Evolutionary conservation across 1,284 basidiomycete genomes (phyloP), one percentile per base, ranked within the genome.

Genomic region (Erythrobasidium hasegawianum): DNA sequence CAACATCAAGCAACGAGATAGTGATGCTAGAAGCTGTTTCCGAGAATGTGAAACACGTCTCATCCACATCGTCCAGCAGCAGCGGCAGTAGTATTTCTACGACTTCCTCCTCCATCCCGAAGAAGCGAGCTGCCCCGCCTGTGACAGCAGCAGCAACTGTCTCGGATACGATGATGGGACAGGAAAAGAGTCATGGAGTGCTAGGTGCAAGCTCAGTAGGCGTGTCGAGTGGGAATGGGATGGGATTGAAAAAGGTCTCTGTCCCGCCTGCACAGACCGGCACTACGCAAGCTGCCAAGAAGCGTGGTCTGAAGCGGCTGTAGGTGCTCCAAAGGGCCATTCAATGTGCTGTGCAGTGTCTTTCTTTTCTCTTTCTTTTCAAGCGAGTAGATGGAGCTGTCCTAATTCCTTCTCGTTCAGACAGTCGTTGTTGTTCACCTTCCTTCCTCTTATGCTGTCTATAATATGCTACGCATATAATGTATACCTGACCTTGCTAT

Each of bases 271-370:
- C 39, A 18, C 50, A 20, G n/a, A 56, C 54, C 1, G 57, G 57
- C 13, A 27, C 57, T 22, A 41, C 39, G 14, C 50, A 43, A 29
- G 62, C 56, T 39, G 62, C 62, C 47, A 65, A 65, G 47, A 65
- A 65, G 45, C 24, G 62, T 18, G 56, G 55, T 11, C 45, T 65
- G 27, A 65, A 65, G 62, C 55, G 62, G 14, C 55, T 65, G 14
- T 64, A 53, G 20, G 33, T 11, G 5, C 33, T 33, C 11, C 33
- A 33, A 5, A 33, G 33, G 4, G 4, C 33, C 33, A 33, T n/a
- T n/a, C n/a, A 33, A 11, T 33, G 33, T 33, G 33, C 33, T 5
- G 33, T 33, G n/a, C n/a, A n/a, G n/a, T n/a, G n/a, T n/a, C n/a
- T n/a, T n/a, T n/a, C 11, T 33, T 11, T 33, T 33, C 11, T 33